phyloP scores from a whole-genome alignment of 2,329 filamentous ascomycete species.

The Pyrenophora tritici-repentis region DNA sequence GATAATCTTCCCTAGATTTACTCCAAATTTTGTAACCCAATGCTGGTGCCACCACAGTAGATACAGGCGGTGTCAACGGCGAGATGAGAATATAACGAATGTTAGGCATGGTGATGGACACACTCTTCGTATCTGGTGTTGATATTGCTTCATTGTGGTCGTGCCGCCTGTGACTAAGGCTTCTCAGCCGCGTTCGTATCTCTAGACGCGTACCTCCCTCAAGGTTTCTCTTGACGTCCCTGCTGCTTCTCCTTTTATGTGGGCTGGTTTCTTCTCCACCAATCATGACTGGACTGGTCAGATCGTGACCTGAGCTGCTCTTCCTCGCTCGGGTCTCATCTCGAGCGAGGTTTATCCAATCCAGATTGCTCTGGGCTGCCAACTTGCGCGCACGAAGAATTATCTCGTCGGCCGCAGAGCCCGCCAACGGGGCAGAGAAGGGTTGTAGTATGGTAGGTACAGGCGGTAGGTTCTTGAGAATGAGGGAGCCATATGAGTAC shows the following conservation, averaged over 20 bases:
- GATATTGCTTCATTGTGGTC: conserved; percentile 10
- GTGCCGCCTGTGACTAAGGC: conserved; percentile 33
- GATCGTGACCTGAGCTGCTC: conserved; percentile 36
- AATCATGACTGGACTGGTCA: conserved; percentile 42
- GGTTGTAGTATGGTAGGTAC: conserved; percentile 59
- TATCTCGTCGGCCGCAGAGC: conserved; percentile 69
- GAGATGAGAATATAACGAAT: conserved; percentile 54
- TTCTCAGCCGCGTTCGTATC: conserved; percentile 31
- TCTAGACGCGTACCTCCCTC: conserved; percentile 46
- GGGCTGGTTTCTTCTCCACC: conserved; percentile 56
- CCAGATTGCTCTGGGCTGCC: conserved; percentile 64
- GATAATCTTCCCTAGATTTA: conserved; percentile 13
- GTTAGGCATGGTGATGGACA: conserved; percentile 22
- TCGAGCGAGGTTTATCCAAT: conserved; percentile 42
- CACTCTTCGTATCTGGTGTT: conserved; percentile 7
- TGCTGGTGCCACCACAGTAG: conserved; percentile 41
- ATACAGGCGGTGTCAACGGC: conserved; percentile 53
- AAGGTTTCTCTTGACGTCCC: conserved; percentile 44
- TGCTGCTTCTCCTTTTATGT: conserved; percentile 48
- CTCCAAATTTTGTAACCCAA: conserved; percentile 38
- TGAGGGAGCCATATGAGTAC: conserved; percentile 89
- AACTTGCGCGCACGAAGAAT: conserved; percentile 70
- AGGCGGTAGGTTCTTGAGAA: conserved; percentile 74
- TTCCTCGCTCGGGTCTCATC: conserved; percentile 25
- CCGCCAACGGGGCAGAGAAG: conserved; percentile 60